Evolutionary conservation across 2,329 filamentous ascomycete species (phyloP).

Genomic region (Periconia macrospinosa): DNA sequence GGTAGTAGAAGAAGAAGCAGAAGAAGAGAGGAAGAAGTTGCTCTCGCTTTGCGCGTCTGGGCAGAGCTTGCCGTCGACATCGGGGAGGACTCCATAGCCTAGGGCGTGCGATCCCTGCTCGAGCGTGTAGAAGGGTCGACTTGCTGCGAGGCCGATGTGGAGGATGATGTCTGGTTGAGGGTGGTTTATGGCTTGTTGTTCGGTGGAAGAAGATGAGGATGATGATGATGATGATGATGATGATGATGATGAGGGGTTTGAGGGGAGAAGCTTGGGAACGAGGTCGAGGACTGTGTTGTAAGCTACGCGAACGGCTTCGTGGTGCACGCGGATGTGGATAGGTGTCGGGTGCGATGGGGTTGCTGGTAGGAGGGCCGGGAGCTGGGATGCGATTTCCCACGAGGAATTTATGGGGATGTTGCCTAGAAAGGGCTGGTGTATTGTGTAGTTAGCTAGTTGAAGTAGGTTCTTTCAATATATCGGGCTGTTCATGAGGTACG

Average conservation of each 20-base stretch:
- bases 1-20: too few species aligned
- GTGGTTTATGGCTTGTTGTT: too few species aligned
- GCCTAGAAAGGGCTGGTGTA: constrained; percentile 34
- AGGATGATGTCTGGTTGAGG: constrained; percentile 36
- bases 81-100: constrained; percentile 34
- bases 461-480: too few species aligned
- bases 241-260: not conserved
- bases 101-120: constrained; percentile 32
- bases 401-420: constrained; percentile 37
- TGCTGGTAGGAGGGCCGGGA: constrained; percentile 38
- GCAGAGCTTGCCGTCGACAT: constrained; percentile 37
- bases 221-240: constrained; percentile 10
- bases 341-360: constrained; percentile 24
- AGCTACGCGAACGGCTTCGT: constrained; percentile 38
- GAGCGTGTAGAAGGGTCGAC: constrained; percentile 38
- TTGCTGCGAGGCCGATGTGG: constrained; percentile 43
- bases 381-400: constrained; percentile 41
- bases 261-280: constrained; percentile 28
- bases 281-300: constrained; percentile 32
- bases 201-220: too few species aligned
- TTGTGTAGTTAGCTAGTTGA: too few species aligned
- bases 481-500: too few species aligned
- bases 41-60: constrained; percentile 17
- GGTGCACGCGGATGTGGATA: constrained; percentile 39
- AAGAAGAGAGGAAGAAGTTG: constrained; percentile 7